Conservation (phyloP, 2,329 filamentous ascomycete species). For the Diaporthe australafricana region DNA sequence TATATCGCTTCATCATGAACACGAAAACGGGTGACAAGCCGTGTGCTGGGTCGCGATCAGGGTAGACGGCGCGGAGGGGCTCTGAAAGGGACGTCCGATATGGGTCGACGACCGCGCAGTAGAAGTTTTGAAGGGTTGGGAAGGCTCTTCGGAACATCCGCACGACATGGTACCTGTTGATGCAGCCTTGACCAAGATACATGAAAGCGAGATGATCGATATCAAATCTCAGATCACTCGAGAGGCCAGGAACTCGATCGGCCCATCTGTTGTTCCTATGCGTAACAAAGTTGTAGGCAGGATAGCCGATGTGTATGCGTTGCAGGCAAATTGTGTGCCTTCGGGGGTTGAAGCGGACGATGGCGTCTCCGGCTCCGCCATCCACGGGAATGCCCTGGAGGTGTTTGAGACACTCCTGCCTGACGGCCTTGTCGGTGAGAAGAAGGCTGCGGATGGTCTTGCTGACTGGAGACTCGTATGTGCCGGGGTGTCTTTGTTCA, state of each 20-base stretch:
- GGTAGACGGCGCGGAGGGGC: not conserved
- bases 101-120: not conserved
- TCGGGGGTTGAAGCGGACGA: slow-evolving; percentile 9
- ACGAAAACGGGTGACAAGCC: accelerated
- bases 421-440: not conserved
- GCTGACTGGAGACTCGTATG: not conserved
- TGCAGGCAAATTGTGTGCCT: not conserved
- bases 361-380: not conserved
- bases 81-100: not conserved
- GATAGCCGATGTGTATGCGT: too few relatives aligned
- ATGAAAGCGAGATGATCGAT: not conserved
- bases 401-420: not conserved
- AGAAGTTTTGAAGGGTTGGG: not conserved
- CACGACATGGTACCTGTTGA: accelerated
- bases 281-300: too few relatives aligned
- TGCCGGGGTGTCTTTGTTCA: not conserved
- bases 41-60: not conserved
- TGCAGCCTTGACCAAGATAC: not conserved
- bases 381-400: not conserved
- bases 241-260: not conserved
- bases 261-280: too few relatives aligned
- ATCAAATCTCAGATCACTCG: not conserved
- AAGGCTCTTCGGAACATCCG: not conserved
- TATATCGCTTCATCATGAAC: not conserved
- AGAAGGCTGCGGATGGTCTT: slow-evolving; percentile 17